phyloP scores from a whole-genome alignment of 805 yeast genomes.

The Ogataea pilisensis region DNA sequence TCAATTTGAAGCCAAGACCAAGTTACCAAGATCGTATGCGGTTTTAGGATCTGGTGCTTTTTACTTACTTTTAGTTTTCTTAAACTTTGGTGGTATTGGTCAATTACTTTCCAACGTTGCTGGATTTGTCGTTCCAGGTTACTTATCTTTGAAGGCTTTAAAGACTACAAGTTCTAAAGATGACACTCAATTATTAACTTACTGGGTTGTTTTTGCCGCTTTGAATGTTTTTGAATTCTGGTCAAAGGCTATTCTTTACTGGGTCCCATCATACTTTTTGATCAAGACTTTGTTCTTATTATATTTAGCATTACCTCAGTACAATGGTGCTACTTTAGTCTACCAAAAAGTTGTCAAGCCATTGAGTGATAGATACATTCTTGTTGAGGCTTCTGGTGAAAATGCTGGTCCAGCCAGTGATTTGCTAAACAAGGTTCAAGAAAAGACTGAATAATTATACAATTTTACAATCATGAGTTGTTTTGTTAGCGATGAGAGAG shows the following conservation, averaged over 20 bases:
- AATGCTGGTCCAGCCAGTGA: conserved; percentile 30
- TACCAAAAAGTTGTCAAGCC: conserved; percentile 69
- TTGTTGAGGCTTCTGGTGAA: conserved; percentile 5
- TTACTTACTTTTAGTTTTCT: conserved; percentile 75
- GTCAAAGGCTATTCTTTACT: conserved; percentile 87
- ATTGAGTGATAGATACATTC: conserved; percentile 41
- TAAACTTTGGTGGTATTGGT: conserved; percentile 93
- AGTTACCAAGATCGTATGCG: conserved; percentile 81
- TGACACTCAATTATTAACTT: conserved; percentile 85
- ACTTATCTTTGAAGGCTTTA: conserved; percentile 80
- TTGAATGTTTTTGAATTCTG: conserved; percentile 92
- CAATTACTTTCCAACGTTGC: conserved; percentile 90
- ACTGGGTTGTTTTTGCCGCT: conserved; percentile 98
- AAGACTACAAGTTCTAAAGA: conserved; percentile 65
- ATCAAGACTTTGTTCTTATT: conserved; percentile 84
- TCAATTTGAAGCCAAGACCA: conserved; percentile 40
- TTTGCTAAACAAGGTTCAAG: conserved; percentile 42
- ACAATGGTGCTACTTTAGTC: conserved; percentile 78
- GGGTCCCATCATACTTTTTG: conserved; percentile 96
- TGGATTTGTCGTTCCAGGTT: conserved; percentile 87
- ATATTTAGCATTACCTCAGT: conserved; percentile 83
- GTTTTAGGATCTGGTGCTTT: conserved; percentile 58
- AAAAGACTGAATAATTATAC: conserved; percentile 42
- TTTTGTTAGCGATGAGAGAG: too few relatives aligned
- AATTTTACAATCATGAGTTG: too few relatives aligned